Conservation (phyloP, 495 filamentous ascomycete genomes). For the Trichoderma reesei region DNA sequence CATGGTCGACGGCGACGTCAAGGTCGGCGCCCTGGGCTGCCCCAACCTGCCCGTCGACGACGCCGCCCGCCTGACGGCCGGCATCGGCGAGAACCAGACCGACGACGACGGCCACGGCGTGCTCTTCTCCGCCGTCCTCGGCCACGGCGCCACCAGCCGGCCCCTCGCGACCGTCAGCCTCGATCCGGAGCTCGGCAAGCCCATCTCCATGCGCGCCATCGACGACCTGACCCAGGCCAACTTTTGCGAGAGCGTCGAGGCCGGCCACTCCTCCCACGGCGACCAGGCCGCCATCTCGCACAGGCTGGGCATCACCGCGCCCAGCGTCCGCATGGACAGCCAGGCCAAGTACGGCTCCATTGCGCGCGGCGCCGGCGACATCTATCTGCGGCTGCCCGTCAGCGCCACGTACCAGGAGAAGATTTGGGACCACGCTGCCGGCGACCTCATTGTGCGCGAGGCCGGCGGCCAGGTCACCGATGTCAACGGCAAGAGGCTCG, state of each 20-base stretch:
- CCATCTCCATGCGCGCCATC: slow-evolving; percentile 69
- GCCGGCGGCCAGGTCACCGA: slow-evolving; percentile 89
- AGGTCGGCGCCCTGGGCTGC: slow-evolving; percentile 87
- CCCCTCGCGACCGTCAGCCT: slow-evolving; percentile 53
- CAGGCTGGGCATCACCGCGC: slow-evolving; percentile 72
- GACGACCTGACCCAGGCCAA: slow-evolving; percentile 59
- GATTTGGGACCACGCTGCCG: slow-evolving; percentile 99
- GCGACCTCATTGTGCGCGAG: slow-evolving; percentile 87
- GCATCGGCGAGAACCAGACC: slow-evolving; percentile 57
- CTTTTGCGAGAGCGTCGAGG: slow-evolving; percentile 93
- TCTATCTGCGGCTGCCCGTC: slow-evolving; percentile 82
- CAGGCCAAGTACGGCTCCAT: slow-evolving; percentile 97
- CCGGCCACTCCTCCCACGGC: slow-evolving; percentile 77
- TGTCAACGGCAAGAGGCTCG: slow-evolving; percentile 64
- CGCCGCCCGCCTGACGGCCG: slow-evolving; percentile 51
- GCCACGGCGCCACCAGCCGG: slow-evolving; percentile 68
- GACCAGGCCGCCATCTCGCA: slow-evolving; percentile 78
- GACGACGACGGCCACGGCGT: slow-evolving; percentile 68
- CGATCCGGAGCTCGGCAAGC: slow-evolving; percentile 36
- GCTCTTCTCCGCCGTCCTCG: slow-evolving; percentile 68
- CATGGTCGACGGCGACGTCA: slow-evolving; percentile 89
- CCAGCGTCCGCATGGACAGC: slow-evolving; percentile 87
- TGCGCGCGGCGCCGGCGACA: slow-evolving; percentile 87
- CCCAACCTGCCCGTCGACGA: slow-evolving; percentile 89
- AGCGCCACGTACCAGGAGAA: slow-evolving; percentile 90